Evolutionary conservation across 352 stramenopile species (phyloP).

Genomic region (Globisporangium canariense): DNA sequence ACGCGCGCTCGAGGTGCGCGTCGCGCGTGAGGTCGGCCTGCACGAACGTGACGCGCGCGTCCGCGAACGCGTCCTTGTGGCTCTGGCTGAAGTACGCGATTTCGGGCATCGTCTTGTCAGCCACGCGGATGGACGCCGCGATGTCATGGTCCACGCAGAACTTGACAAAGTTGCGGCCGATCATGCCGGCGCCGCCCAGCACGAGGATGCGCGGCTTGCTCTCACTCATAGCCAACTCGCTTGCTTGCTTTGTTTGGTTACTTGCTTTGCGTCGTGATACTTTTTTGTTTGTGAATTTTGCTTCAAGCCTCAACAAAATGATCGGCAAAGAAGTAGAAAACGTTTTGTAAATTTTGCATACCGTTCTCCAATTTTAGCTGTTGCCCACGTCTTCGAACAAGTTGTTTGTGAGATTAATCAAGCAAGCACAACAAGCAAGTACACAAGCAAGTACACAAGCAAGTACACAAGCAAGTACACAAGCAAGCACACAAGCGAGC

Average conservation of each 20-base stretch:
- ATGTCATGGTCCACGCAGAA: conserved; percentile 72
- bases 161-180: conserved; percentile 86
- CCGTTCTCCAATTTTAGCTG: background rate
- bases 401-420: too few relatives aligned
- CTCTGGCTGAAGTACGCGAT: conserved; percentile 81
- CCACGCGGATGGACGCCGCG: conserved; percentile 64
- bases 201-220: conserved; percentile 77
- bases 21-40: conserved; percentile 82
- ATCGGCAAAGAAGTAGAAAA: too few relatives aligned
- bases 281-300: conserved; percentile 2
- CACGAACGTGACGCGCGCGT: conserved; percentile 71
- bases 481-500: too few relatives aligned
- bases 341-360: background rate
- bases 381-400: background rate
- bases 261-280: conserved; percentile 1
- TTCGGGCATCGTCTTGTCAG: conserved; percentile 85
- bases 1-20: conserved; percentile 73
- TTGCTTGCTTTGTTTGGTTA: background rate
- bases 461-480: too few relatives aligned
- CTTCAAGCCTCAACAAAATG: too few relatives aligned
- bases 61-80: conserved; percentile 69
- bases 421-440: too few relatives aligned
- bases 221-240: conserved; percentile 12
- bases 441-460: too few relatives aligned
- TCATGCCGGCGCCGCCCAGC: conserved; percentile 81